phyloP scores from a whole-genome alignment of 768 basidiomycete genomes.

The Tylopilus rubrobrunneus region DNA sequence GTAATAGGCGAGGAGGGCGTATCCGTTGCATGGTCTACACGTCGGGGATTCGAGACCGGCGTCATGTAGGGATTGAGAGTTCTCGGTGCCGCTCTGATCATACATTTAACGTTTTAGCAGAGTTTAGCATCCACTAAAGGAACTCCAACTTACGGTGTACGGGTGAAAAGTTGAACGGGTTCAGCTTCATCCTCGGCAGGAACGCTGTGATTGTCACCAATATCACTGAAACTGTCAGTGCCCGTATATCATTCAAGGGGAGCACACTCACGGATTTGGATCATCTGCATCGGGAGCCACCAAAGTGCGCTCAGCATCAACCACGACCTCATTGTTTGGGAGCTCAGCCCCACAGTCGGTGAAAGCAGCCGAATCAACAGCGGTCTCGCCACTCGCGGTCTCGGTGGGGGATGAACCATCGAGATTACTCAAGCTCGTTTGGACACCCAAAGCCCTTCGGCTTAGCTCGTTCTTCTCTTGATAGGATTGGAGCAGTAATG shows the following conservation, averaged over 20 bases:
- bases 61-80: conserved; percentile 25
- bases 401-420: not conserved
- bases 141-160: conserved; percentile 19
- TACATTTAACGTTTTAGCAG: not conserved
- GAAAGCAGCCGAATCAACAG: not conserved
- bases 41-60: conserved; percentile 23
- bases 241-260: not conserved
- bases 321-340: not conserved
- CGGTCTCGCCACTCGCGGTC: not conserved
- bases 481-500: conserved; percentile 22
- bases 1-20: not conserved
- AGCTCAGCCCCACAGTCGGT: not conserved
- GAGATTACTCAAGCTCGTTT: conserved; percentile 16
- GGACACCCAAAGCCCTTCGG: conserved; percentile 14
- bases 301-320: not conserved
- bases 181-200: not conserved
- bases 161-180: not conserved
- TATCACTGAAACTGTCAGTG: not conserved
- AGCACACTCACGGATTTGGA: conserved; percentile 7
- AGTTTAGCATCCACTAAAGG: not conserved
- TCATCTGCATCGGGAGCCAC: conserved; percentile 1
- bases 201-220: not conserved
- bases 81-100: conserved; percentile 13
- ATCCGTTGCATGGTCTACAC: not conserved
- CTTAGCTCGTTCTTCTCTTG: conserved; percentile 18